A percentile compares a stretch with the other conserved stretches of the same genome.
Evolutionary conservation across 345 rosid species (phyloP).

Genomic region (Salix dunnii): DNA sequence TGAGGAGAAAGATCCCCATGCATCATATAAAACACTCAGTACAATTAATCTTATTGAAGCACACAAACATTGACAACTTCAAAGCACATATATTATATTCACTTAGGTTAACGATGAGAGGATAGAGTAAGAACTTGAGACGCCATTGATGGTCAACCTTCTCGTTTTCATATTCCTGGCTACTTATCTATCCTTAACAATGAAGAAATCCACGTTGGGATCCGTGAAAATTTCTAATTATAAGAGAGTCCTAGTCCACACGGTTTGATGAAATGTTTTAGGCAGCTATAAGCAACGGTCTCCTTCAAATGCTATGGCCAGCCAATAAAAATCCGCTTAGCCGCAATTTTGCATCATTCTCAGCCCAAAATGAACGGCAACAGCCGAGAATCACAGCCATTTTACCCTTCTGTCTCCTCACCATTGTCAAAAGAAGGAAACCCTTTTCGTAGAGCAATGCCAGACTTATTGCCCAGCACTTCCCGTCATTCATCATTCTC

Average conservation of each 20-base stretch:
- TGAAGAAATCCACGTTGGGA: no score
- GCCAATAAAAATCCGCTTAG: neutral
- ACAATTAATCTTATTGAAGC: no score
- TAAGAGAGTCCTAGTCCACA: neutral
- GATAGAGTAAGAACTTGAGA: no score
- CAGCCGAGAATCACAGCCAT: slow-evolving; percentile 12
- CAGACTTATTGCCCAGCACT: neutral
- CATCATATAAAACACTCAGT: no score
- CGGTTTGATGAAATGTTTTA: neutral
- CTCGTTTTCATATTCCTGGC: no score
- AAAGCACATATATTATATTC: no score
- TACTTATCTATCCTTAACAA: no score
- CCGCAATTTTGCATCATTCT: neutral
- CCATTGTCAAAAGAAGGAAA: neutral
- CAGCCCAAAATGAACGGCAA: slow-evolving; percentile 20
- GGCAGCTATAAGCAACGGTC: neutral
- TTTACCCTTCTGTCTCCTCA: slow-evolving; percentile 12
- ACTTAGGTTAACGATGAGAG: no score
- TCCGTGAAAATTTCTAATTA: no score
- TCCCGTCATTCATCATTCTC: slow-evolving; percentile 15
- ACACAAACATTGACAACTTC: no score
- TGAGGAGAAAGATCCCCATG: no score
- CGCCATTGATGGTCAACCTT: no score
- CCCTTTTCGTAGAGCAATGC: slow-evolving; percentile 19
- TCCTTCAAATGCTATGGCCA: neutral